These are phyloP conservation scores for Castanea sativa DNA, from an alignment of 306 rosid genomes.

Conservation along the genomic window DNA sequence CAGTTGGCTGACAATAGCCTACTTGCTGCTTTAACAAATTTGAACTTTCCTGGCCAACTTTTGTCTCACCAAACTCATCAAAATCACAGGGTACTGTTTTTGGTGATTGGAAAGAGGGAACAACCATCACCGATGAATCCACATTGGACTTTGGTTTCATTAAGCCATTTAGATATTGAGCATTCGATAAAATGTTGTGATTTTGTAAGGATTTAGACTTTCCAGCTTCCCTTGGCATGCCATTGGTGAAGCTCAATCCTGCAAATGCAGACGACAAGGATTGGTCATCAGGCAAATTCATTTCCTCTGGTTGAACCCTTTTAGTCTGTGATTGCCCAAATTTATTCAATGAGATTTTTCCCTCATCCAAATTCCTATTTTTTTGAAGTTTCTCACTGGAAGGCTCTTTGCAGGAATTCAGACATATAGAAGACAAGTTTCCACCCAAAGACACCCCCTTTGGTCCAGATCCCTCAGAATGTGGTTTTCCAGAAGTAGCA, in stretches of 20 bases:
- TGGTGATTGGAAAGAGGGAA: constrained; percentile 26
- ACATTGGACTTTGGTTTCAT: constrained; percentile 12
- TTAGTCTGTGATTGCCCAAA: constrained; percentile 20
- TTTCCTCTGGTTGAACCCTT: constrained; percentile 26
- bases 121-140: constrained; percentile 23
- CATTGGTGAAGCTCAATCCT: constrained; percentile 28
- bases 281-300: constrained; percentile 27
- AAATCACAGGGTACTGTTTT: constrained; percentile 22
- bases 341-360: constrained; percentile 30
- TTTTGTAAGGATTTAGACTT: constrained; percentile 16
- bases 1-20: constrained; percentile 15
- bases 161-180: constrained; percentile 15
- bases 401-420: constrained; percentile 24
- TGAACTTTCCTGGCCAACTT: constrained; percentile 30
- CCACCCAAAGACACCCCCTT: constrained; percentile 14
- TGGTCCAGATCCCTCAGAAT: constrained; percentile 23
- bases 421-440: constrained; percentile 19
- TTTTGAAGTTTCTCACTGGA: constrained; percentile 18
- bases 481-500: constrained; percentile 37
- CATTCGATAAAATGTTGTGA: constrained; percentile 8
- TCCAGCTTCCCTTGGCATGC: constrained; percentile 1
- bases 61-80: constrained; percentile 23
- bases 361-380: constrained; percentile 32
- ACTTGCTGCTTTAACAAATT: constrained; percentile 23
- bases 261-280: constrained; percentile 44